phyloP scores from a whole-genome alignment of 495 filamentous ascomycete species.

The Apodospora peruviana region DNA sequence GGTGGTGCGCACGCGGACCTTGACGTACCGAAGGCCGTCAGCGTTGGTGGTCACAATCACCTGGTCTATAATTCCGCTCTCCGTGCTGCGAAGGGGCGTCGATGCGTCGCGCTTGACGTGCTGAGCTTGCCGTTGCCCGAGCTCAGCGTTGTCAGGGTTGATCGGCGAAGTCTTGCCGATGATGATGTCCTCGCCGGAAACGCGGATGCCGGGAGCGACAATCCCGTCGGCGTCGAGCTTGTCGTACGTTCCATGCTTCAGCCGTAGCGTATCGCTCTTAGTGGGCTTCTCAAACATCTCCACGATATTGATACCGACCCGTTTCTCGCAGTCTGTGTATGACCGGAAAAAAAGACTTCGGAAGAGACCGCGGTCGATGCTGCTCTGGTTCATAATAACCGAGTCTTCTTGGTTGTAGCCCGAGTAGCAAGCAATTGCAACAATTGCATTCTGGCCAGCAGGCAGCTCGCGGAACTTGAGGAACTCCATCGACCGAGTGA shows the following conservation, averaged over 20 bases:
- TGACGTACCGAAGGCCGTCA: slow-evolving; percentile 85
- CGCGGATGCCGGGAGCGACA: slow-evolving; percentile 84
- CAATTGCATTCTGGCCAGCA: slow-evolving; percentile 96
- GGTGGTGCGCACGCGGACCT: slow-evolving; percentile 93
- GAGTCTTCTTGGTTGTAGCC: slow-evolving; percentile 99
- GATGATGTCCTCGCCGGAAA: slow-evolving; percentile 97
- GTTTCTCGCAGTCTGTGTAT: slow-evolving; percentile 93
- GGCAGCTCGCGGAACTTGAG: slow-evolving; percentile 95
- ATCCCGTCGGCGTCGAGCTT: slow-evolving; percentile 96
- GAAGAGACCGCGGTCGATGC: slow-evolving; percentile 95
- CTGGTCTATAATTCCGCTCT: slow-evolving; percentile 92
- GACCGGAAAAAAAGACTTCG: slow-evolving; percentile 96
- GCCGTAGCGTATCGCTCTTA: slow-evolving; percentile 74
- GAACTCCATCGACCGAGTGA: slow-evolving; percentile 97
- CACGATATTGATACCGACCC: slow-evolving; percentile 79
- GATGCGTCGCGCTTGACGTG: slow-evolving; percentile 94
- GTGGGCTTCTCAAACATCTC: slow-evolving; percentile 94
- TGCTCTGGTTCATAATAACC: slow-evolving; percentile 99
- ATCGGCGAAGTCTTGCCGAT: slow-evolving; percentile 98
- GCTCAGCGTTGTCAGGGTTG: slow-evolving; percentile 83
- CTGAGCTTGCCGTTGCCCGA: slow-evolving; percentile 80
- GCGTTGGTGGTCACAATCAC: slow-evolving; percentile 91
- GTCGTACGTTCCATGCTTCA: slow-evolving; percentile 96
- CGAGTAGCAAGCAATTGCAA: slow-evolving; percentile 93
- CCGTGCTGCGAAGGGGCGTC: slow-evolving; percentile 88